phyloP scores from a whole-genome alignment of 164 flowering plant species.

The Aristolochia fimbriata region DNA sequence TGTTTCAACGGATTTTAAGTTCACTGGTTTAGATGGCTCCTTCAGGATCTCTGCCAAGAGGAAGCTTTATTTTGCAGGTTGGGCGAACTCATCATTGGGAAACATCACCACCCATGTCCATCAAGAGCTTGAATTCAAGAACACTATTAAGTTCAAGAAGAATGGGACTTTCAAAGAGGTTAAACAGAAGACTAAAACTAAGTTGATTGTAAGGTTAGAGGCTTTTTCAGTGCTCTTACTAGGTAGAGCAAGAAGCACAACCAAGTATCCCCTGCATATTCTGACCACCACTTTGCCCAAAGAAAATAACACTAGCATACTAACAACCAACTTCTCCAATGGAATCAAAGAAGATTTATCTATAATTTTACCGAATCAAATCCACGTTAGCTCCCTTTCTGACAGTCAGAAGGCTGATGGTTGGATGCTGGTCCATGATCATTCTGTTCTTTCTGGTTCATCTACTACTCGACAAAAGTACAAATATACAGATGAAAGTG shows the following conservation, averaged over 20 bases:
- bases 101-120: slow-evolving; percentile 42
- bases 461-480: slow-evolving; percentile 43
- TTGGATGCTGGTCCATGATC: slow-evolving; percentile 69
- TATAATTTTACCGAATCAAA: slow-evolving; percentile 3
- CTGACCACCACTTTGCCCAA: slow-evolving; percentile 26
- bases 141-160: slow-evolving; percentile 23
- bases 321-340: slow-evolving; percentile 33
- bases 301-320: slow-evolving; percentile 19
- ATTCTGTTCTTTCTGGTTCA: slow-evolving; percentile 47
- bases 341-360: slow-evolving; percentile 21
- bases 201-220: slow-evolving; percentile 18
- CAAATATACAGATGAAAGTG: slow-evolving; percentile 19
- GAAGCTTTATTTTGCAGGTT: slow-evolving; percentile 28
- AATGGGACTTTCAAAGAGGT: slow-evolving; percentile 43
- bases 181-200: slow-evolving; percentile 33
- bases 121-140: slow-evolving; percentile 29
- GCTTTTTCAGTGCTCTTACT: slow-evolving; percentile 17
- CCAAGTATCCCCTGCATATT: slow-evolving; percentile 37
- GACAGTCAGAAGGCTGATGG: slow-evolving; percentile 50
- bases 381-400: slow-evolving; percentile 2
- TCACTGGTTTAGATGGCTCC: slow-evolving; percentile 38
- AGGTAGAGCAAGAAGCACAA: slow-evolving; percentile 4
- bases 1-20: slow-evolving; percentile 14
- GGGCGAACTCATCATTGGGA: slow-evolving; percentile 53
- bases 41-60: slow-evolving; percentile 36